Evolutionary conservation across 805 yeast genomes (phyloP), one percentile per base, ranked within the genome.

Genomic region (Wickerhamiella sorbophila): DNA sequence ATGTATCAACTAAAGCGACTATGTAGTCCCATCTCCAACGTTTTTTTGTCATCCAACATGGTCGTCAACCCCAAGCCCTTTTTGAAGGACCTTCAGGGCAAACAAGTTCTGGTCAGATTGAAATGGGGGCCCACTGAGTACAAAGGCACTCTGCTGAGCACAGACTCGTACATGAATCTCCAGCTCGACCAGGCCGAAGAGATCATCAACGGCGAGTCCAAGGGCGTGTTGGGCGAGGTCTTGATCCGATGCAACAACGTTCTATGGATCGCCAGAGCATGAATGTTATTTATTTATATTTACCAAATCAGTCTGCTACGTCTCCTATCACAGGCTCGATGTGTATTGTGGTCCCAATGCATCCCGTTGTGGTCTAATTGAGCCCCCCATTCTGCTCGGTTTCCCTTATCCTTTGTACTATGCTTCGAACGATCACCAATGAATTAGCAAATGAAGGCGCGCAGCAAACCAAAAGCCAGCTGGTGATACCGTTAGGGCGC

Each of bases 41-140:
- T n/a, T n/a, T n/a, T n/a, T n/a, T n/a, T n/a, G n/a, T n/a, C n/a
- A n/a, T 31, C n/a, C 9, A 8, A 14, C 18, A 31, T 14, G 18
- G 33, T 43, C 17, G 18, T 39, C 10, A 50, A 46, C 36, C 56
- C 58, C 24, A 49, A 43, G 41, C 56, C 55, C n/a, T 91, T 77
- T 52, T 67, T 91, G 37, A 77, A 77, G 47, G 77, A 81, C 19
- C 71, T 91, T 35, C 68, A 80, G n/a, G 77, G 79, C 43, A 70
- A 77, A 44, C 67, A 64, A 27, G 86, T 88, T 10, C 63, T 77
- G 10, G 88, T 91, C 17, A 74, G 86, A 44, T 70, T 91, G 47
- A 91, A 91, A 58, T 91, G 95, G 79, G 88, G 86, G 55, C 73
- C 73, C 49, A 81, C 94, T 9, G 94, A 86, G 58, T 91, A 91